Evolutionary conservation across 257 asterid species (phyloP), one percentile per base, ranked within the genome.

Genomic region (Solanum piurae): DNA sequence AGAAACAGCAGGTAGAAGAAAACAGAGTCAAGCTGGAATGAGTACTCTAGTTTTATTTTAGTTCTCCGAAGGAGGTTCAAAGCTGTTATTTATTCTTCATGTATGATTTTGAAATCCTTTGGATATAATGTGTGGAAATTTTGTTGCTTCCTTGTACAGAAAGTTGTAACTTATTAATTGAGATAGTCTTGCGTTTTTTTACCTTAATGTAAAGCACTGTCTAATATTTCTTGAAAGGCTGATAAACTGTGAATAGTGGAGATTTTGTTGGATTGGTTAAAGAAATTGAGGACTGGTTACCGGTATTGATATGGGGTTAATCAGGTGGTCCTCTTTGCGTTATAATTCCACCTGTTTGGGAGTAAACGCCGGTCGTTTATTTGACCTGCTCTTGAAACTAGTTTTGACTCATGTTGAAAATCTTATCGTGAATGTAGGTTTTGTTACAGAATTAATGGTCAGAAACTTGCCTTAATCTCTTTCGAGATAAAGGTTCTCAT

Each of bases 1-100:
- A 90, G 83, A 96, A 95, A 90, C 94, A 90, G 89, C 94, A 94
- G 91, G 92, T 92, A 90, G 98, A 94, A 90, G 95, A 91, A 75
- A 93, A 84, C 82, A 79, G 95, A 86, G 89, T 91, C 62, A 95
- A 94, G 94, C 89, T 95, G 88, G 98, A 94, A 87, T 95, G 90
- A 93, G 68, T 82, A 82, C 31, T 18, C n/a, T 25, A 46, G 66
- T 49, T 82, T 18, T 31, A 29, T 40, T 58, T 73, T 31, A 34
- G 83, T 77, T 77, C 72, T 37, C 85, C 46, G 23, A 44, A 83
- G 88, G 86, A 83, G 90, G 29, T 55, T 55, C 64, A 74, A 68
- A 33, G 27, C 46, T 20, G 88, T 58, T n/a, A 55, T 82, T 83
- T 71, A 9, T 80, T 42, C 7, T 42, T 44, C 68, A 31, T 46